Evolutionary conservation across 2,329 filamentous ascomycete species (phyloP).

Genomic region (Nemania serpens): DNA sequence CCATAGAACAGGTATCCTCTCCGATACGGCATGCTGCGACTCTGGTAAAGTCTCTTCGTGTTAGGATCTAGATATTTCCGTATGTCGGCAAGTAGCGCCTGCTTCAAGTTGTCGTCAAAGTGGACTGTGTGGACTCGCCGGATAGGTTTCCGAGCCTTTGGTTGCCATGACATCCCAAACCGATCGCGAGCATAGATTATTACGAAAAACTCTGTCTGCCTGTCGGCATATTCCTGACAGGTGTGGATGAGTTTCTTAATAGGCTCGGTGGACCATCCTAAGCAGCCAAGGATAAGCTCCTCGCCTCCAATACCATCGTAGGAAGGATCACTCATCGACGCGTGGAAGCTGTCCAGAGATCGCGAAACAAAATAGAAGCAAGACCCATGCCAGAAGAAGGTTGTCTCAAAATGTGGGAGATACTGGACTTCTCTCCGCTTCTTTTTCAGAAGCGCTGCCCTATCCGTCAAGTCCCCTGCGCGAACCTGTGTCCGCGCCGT

Average conservation of each 20-base stretch:
- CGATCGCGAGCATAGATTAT: constrained; percentile 53
- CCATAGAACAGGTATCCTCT: constrained; percentile 47
- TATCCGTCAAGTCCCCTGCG: constrained; percentile 41
- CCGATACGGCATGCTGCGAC: constrained; percentile 68
- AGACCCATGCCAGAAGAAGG: constrained; percentile 56
- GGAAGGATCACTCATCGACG: constrained; percentile 46
- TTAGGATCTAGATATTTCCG: constrained; percentile 56
- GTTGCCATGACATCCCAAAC: constrained; percentile 54
- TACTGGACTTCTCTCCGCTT: constrained; percentile 50
- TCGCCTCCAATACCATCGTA: constrained; percentile 53
- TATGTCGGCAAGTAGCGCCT: constrained; percentile 54
- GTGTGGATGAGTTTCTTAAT: constrained; percentile 51
- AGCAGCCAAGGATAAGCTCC: constrained; percentile 53
- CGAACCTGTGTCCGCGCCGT: constrained; percentile 50
- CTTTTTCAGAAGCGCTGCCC: constrained; percentile 48
- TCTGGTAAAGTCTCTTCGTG: constrained; percentile 61
- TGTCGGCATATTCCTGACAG: constrained; percentile 54
- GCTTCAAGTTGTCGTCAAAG: constrained; percentile 53
- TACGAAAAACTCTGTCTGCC: constrained; percentile 54
- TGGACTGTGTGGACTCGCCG: constrained; percentile 56
- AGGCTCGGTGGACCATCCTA: constrained; percentile 56
- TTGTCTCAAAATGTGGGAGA: constrained; percentile 49
- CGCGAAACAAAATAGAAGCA: constrained; percentile 52
- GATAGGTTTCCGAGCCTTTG: constrained; percentile 54
- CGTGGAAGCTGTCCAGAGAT: constrained; percentile 45